Base-by-base conservation (phyloP, 441 rosid genomes). In the Flueggea neowawraea region DNA sequence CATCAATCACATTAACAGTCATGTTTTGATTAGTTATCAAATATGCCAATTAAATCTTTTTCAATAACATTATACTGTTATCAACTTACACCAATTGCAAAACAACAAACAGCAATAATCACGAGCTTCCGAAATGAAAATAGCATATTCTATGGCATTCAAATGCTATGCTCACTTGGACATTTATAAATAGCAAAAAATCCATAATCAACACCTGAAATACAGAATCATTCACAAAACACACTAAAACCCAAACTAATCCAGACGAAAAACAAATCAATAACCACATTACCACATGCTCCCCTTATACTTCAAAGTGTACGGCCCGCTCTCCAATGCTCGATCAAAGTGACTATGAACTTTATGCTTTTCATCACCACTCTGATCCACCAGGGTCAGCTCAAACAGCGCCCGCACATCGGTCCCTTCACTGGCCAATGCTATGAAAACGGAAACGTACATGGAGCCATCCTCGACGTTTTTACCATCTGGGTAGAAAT, bases 211-310 rank as follows among this genome's bases (percentile, higher is more conserved):
- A 22, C 28, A 22, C 28, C 28, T 0, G 28, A 22, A 22, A 22
- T 22, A 64, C 17, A 41, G 17, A 47, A 39, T 33, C 57, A 1
- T 36, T 22, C 17, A 52, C 36, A 13, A 16, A 5, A 48, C 17
- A 41, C 12, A n/a, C 54, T 54, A 55, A 31, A 15, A 22, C 44
- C 22, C n/a, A 47, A 52, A 17, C 16, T 60, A 12, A 12, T 12
- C 52, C 51, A n/a, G 10, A 10, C 10, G 62, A 45, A 61, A 22
- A 8, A 12, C 8, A 32, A 47, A 51, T 12, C 5, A 12, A 31
- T 63, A 58, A 13, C 52, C 16, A 55, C 14, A 31, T 54, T 82
- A 89, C 96, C 96, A 84, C 95, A 91, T 91, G 88, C 96, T 91
- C 31, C 98, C 96, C 50, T 77, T 82, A 61, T 87, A 87, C 82